Evolutionary conservation across 805 yeast genomes (phyloP).

Genomic region (Candida morakotiae): DNA sequence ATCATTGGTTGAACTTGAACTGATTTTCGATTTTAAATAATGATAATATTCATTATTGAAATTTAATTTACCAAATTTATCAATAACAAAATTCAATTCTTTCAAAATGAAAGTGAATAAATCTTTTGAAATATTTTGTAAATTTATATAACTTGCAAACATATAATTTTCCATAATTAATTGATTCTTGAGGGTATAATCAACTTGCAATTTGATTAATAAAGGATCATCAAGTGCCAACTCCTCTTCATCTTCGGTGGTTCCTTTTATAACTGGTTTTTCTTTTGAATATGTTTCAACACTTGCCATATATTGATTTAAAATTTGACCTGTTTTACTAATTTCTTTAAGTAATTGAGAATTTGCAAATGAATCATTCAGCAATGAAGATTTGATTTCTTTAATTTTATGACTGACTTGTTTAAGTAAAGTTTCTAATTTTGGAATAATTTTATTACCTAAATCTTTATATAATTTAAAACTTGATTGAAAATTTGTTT

Average conservation of each 20-base stretch:
- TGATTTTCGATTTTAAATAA: constrained; percentile 21
- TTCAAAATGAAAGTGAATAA: constrained; percentile 33
- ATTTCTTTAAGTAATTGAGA: constrained; percentile 37
- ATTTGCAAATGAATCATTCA: constrained; percentile 40
- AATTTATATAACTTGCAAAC: constrained; percentile 38
- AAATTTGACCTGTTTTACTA: constrained; percentile 54
- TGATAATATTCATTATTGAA: constrained; percentile 18
- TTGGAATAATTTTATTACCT: constrained; percentile 28
- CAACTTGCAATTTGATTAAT: constrained; percentile 34
- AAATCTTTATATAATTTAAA: constrained; percentile 29
- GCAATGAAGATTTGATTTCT: constrained; percentile 36
- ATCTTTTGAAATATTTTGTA: constrained; percentile 39
- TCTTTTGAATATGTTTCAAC: constrained; percentile 34
- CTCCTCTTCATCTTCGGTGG: constrained; percentile 13
- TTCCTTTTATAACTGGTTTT: constrained; percentile 26
- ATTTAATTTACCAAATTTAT: constrained; percentile 28
- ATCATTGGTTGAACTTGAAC: constrained; percentile 23
- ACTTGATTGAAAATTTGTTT: constrained; percentile 20
- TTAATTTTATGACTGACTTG: constrained; percentile 36
- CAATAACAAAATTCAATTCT: constrained; percentile 30
- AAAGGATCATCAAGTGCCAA: constrained; percentile 38
- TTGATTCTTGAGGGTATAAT: constrained; percentile 38
- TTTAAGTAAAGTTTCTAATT: constrained; percentile 30
- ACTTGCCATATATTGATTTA: constrained; percentile 30
- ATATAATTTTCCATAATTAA: constrained; percentile 37